phyloP scores from a whole-genome alignment of 495 filamentous ascomycete genomes.

The Neurospora sp. region DNA sequence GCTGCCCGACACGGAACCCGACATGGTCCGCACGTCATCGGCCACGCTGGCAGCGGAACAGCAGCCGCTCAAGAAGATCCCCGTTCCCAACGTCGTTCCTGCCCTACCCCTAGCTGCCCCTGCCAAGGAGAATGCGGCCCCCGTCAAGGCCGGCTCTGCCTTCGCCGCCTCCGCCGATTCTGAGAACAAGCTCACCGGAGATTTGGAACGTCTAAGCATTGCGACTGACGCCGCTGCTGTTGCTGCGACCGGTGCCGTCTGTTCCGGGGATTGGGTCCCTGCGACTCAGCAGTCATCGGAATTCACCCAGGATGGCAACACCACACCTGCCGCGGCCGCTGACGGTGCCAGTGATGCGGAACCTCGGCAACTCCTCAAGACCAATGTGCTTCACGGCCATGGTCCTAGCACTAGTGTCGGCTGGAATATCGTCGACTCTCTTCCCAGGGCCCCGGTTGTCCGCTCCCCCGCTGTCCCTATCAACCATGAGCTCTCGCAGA shows the following conservation, averaged over 20 bases:
- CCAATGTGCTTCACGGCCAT: background rate
- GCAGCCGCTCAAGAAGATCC: background rate
- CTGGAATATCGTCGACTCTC: background rate
- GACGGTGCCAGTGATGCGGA: background rate
- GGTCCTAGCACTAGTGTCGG: background rate
- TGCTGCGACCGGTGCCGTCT: background rate
- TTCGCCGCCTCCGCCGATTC: background rate
- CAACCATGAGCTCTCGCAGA: slow-evolving; percentile 14
- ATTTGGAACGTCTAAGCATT: background rate
- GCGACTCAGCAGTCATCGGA: background rate
- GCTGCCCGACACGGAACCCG: background rate
- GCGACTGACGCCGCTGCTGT: background rate
- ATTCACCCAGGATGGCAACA: background rate
- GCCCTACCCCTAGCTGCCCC: slow-evolving; percentile 9
- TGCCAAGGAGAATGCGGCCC: slow-evolving; percentile 5
- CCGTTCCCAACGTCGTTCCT: slow-evolving; percentile 11
- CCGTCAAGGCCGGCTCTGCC: background rate
- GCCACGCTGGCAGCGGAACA: background rate
- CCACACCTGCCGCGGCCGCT: background rate
- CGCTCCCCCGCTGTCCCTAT: slow-evolving; percentile 10
- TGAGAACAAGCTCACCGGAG: slow-evolving; percentile 2
- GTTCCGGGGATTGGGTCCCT: background rate
- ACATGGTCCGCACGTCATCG: slow-evolving; percentile 7
- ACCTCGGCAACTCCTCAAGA: background rate
- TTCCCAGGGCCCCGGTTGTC: slow-evolving; percentile 1